phyloP scores from a whole-genome alignment of 805 yeast species.

The Candida khao-thaluensis region DNA sequence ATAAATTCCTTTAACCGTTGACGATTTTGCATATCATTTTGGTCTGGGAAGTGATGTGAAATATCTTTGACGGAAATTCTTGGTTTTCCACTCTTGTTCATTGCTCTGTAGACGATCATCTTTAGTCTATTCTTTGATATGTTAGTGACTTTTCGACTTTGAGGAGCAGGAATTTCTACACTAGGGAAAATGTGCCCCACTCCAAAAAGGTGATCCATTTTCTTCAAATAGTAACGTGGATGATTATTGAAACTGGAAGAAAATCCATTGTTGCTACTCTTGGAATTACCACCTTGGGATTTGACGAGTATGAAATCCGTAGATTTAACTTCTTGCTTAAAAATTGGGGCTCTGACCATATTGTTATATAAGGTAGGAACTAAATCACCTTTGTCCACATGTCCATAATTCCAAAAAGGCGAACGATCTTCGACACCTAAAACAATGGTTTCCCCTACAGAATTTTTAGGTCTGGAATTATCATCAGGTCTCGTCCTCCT shows the following conservation, averaged over 20 bases:
- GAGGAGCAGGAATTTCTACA: constrained; percentile 95
- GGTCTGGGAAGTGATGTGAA: constrained; percentile 91
- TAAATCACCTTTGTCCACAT: constrained; percentile 89
- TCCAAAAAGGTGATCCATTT: constrained; percentile 69
- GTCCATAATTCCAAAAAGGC: constrained; percentile 98
- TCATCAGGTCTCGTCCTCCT: constrained; percentile 82
- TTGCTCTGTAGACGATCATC: constrained; percentile 88
- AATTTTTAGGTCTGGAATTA: constrained; percentile 77
- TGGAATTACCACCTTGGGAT: constrained; percentile 62
- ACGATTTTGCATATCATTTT: constrained; percentile 94
- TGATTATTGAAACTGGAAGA: constrained; percentile 47
- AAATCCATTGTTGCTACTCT: constrained; percentile 35
- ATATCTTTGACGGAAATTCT: constrained; percentile 85
- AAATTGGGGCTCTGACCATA: constrained; percentile 89
- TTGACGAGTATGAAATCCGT: constrained; percentile 84
- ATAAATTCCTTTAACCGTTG: constrained; percentile 94
- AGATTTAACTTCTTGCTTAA: constrained; percentile 71
- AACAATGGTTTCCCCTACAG: constrained; percentile 93
- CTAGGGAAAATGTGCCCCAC: constrained; percentile 95
- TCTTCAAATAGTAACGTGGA: constrained; percentile 66
- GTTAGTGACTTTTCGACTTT: constrained; percentile 91
- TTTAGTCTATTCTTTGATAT: constrained; percentile 86
- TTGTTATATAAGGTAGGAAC: constrained; percentile 93
- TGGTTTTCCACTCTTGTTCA: constrained; percentile 70
- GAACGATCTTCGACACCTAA: constrained; percentile 94